Evolutionary conservation across 148 eudicot species (phyloP).

Genomic region (Suaeda aralocaspica): DNA sequence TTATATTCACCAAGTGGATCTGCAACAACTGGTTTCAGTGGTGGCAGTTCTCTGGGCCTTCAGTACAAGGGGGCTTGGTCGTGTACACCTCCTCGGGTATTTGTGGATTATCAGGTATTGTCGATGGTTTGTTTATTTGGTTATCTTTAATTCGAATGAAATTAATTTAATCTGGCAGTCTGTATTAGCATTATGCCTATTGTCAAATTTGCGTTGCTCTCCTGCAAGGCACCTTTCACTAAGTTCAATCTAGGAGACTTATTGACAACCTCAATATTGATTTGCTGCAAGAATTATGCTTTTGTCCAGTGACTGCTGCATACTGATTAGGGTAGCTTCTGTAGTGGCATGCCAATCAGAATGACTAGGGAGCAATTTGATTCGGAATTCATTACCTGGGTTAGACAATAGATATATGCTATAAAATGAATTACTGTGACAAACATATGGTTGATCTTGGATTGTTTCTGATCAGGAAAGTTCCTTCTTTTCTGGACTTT

Average conservation of each 20-base stretch:
- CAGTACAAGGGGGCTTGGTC: slow-evolving; percentile 91
- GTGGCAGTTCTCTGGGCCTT: slow-evolving; percentile 90
- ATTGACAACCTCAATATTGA: background rate
- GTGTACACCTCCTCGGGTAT: slow-evolving; percentile 96
- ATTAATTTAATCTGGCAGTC: background rate
- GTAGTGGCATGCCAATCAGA: background rate
- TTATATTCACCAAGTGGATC: slow-evolving; percentile 85
- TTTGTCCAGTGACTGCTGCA: background rate
- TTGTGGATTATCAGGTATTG: slow-evolving; percentile 90
- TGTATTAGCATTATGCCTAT: background rate
- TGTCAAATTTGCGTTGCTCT: background rate
- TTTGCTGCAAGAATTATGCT: background rate
- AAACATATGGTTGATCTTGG: too few species aligned
- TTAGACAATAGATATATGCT: too few species aligned
- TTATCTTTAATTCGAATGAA: background rate
- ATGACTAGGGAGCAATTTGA: background rate
- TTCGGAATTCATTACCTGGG: background rate
- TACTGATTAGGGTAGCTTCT: background rate
- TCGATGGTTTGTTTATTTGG: background rate
- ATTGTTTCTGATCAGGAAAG: too few species aligned
- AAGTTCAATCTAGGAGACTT: background rate
- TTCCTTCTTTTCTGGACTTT: too few species aligned
- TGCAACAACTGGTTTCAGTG: slow-evolving; percentile 89
- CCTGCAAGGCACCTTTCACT: background rate
- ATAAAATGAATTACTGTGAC: too few species aligned